Evolutionary conservation across 2,329 filamentous ascomycete species (phyloP).

Genomic region (Pseudocercospora ulei): DNA sequence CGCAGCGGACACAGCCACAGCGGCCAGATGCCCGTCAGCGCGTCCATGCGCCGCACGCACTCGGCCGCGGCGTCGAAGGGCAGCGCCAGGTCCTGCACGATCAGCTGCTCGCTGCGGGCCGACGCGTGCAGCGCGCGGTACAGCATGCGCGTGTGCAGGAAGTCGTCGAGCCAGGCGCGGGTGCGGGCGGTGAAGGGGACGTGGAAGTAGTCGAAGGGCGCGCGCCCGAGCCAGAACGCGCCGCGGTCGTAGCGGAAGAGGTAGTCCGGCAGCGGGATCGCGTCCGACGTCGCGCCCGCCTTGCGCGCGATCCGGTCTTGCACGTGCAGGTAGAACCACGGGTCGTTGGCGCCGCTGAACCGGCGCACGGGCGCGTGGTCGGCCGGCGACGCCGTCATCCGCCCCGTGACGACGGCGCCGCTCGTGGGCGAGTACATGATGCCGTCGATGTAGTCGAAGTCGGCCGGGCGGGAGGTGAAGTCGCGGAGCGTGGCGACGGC

Average conservation of each 20-base stretch:
- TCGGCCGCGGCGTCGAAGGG: slow-evolving; percentile 38
- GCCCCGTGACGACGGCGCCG: slow-evolving; percentile 40
- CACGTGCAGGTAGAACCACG: slow-evolving; percentile 46
- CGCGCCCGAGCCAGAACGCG: slow-evolving; percentile 57
- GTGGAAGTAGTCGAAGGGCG: slow-evolving; percentile 55
- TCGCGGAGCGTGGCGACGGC: slow-evolving; percentile 38
- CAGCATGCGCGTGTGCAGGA: slow-evolving; percentile 55
- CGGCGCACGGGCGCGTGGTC: slow-evolving; percentile 21
- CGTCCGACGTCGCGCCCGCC: slow-evolving; percentile 42
- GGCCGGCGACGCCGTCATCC: slow-evolving; percentile 33
- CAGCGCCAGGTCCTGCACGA: slow-evolving; percentile 54
- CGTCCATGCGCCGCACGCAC: slow-evolving; percentile 40
- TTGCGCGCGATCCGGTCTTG: slow-evolving; percentile 35
- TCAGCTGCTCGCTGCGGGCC: slow-evolving; percentile 50
- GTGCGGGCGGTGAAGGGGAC: slow-evolving; percentile 57
- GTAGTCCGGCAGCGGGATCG: slow-evolving; percentile 55
- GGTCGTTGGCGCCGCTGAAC: slow-evolving; percentile 41
- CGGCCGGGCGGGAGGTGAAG: slow-evolving; percentile 33
- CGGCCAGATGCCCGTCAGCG: slow-evolving; percentile 39
- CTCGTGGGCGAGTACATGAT: slow-evolving; percentile 41
- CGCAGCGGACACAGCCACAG: slow-evolving; percentile 44
- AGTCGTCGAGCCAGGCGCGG: slow-evolving; percentile 51
- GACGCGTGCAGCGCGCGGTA: slow-evolving; percentile 57
- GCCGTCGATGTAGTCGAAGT: slow-evolving; percentile 46
- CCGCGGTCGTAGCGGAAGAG: slow-evolving; percentile 63